Percentiles rank a stretch among this genome's conserved stretches.
Evolutionary conservation across 2,329 filamentous ascomycete species (phyloP).

Genomic region (Botrytis pseudocinerea): DNA sequence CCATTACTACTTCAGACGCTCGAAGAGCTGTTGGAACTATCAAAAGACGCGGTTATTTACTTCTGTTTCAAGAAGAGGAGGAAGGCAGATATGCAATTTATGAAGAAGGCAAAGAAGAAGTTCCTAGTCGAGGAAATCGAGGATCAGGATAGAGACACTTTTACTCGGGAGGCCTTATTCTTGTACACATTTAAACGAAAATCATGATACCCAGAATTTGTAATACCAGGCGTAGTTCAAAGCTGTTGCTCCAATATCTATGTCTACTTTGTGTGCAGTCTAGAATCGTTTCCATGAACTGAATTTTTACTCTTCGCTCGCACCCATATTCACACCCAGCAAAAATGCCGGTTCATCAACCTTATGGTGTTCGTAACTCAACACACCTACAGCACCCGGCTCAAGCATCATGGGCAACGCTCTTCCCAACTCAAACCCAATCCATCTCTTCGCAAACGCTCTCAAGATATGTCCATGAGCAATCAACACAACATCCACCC

Average conservation of each 20-base stretch:
- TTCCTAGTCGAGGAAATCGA: constrained; percentile 63
- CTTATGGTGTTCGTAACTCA: constrained; percentile 44
- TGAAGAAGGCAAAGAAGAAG: constrained; percentile 67
- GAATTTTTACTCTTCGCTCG: constrained; percentile 4
- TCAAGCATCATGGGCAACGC: constrained; percentile 44
- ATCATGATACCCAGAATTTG: constrained; percentile 26
- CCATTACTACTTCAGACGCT: constrained; percentile 81
- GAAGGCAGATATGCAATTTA: constrained; percentile 74
- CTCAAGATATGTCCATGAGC: constrained; percentile 53
- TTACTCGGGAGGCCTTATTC: constrained; percentile 59
- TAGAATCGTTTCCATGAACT: not conserved
- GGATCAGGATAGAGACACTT: constrained; percentile 60
- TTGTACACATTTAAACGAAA: constrained; percentile 58
- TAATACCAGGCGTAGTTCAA: not conserved
- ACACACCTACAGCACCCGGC: constrained; percentile 43
- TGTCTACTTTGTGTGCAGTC: not conserved
- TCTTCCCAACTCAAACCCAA: constrained; percentile 45
- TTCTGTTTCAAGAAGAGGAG: constrained; percentile 97
- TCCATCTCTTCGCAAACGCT: constrained; percentile 57
- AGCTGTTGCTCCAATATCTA: not conserved
- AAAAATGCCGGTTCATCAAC: constrained; percentile 44
- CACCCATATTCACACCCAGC: constrained; percentile 42
- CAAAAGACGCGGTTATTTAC: constrained; percentile 62
- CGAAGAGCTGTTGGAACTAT: constrained; percentile 70
- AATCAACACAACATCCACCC: constrained; percentile 52